Conservation (phyloP, 805 yeast species). For the Saccharomyces paradoxus region DNA sequence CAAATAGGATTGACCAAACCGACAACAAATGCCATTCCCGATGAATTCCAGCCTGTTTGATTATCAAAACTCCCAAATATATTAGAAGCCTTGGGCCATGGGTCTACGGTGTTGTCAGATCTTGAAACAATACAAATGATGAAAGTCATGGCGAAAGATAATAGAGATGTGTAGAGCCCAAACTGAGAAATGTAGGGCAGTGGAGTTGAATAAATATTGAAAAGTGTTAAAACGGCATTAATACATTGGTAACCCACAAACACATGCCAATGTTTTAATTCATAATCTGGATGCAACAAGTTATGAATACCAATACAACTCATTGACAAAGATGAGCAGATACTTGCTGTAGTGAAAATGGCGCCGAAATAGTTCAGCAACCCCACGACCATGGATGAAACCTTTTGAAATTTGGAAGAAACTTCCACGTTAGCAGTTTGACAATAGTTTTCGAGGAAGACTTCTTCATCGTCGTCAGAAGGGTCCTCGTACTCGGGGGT, state of each 20-base stretch:
- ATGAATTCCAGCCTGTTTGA: constrained; percentile 51
- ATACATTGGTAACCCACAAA: constrained; percentile 42
- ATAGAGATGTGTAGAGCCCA: constrained; percentile 45
- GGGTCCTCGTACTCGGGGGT: neutral
- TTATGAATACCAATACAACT: constrained; percentile 45
- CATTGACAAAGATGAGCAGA: constrained; percentile 45
- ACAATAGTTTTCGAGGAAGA: constrained; percentile 7
- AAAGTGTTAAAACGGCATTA: constrained; percentile 36
- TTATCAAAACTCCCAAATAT: constrained; percentile 49
- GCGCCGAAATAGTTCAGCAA: constrained; percentile 56
- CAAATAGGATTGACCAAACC: constrained; percentile 66
- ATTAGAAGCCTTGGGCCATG: constrained; percentile 41
- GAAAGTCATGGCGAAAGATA: constrained; percentile 46
- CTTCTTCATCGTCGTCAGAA: constrained; percentile 5
- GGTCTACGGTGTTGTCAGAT: constrained; percentile 31
- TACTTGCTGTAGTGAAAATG: constrained; percentile 54
- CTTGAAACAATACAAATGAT: constrained; percentile 46
- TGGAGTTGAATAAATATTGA: constrained; percentile 44
- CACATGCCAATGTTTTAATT: constrained; percentile 44
- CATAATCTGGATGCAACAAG: constrained; percentile 32
- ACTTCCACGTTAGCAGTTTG: constrained; percentile 2
- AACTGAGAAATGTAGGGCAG: constrained; percentile 43
- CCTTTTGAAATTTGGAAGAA: constrained; percentile 15
- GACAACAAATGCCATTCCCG: constrained; percentile 57
- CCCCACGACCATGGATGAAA: constrained; percentile 43